These are phyloP conservation scores for Vanrija pseudolonga DNA, from an alignment of 1,284 basidiomycete genomes.

Conservation along the genomic window DNA sequence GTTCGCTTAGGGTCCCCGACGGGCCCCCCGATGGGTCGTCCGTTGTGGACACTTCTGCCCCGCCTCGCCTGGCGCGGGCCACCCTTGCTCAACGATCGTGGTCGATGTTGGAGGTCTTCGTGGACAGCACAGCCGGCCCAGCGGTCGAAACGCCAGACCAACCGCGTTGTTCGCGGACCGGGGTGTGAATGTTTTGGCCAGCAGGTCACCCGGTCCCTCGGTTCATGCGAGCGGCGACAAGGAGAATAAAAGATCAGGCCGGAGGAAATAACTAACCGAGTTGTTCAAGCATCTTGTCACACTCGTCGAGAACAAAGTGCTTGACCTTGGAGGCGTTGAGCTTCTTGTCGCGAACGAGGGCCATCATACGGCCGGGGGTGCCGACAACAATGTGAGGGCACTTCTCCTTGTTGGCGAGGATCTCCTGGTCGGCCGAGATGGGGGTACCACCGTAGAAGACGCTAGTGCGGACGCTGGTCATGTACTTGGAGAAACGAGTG, in stretches of 20 bases:
- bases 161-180: no score
- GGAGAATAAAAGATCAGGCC: conserved; percentile 6
- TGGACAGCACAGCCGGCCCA: no score
- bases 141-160: conserved; percentile 19
- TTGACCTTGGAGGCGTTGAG: conserved; percentile 90
- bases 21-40: background rate
- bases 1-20: background rate
- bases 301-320: conserved; percentile 99
- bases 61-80: background rate
- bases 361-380: conserved; percentile 92
- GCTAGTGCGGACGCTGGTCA: conserved; percentile 95
- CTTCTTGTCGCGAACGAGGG: conserved; percentile 86
- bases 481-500: conserved; percentile 98
- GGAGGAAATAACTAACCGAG: conserved; percentile 77
- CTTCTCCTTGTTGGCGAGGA: conserved; percentile 91
- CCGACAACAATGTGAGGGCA: conserved; percentile 99
- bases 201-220: no score
- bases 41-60: conserved; percentile 55
- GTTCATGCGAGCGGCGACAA: background rate
- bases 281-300: conserved; percentile 99
- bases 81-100: background rate
- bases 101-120: no score
- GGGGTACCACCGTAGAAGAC: conserved; percentile 98
- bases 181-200: no score
- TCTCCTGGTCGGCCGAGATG: conserved; percentile 88